A percentile compares a stretch with the other conserved stretches of the same genome.
Conservation (phyloP, 116 monocot species). For the Trichopus zeylanicus region DNA sequence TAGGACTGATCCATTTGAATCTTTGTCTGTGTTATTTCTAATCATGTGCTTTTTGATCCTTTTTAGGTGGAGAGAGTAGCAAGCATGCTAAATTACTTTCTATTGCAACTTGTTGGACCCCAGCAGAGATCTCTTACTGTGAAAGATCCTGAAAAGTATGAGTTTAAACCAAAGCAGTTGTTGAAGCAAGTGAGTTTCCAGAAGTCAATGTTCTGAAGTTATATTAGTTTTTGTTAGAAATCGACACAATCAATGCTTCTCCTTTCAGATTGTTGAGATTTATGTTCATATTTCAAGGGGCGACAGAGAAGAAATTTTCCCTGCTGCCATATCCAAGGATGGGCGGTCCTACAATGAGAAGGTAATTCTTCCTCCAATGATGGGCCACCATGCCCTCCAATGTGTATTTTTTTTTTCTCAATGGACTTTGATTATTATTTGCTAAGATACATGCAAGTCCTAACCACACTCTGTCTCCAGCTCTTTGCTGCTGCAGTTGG, state of each 20-base stretch:
- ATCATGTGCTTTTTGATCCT: too few species aligned
- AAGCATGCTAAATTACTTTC: conserved; percentile 97
- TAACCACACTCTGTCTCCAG: too few species aligned
- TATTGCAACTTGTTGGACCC: conserved; percentile 94
- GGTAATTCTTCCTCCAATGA: conserved; percentile 25
- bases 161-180: conserved; percentile 91
- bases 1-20: neutral
- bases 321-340: conserved; percentile 82
- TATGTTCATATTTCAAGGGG: conserved; percentile 95
- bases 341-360: conserved; percentile 87
- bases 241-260: neutral
- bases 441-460: too few species aligned
- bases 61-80: conserved; percentile 96
- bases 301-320: conserved; percentile 66
- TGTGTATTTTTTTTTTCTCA: too few species aligned
- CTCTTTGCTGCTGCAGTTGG: conserved; percentile 70
- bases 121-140: conserved; percentile 80
- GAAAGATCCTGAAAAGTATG: conserved; percentile 98
- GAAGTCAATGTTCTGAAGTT: too few species aligned
- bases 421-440: too few species aligned
- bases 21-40: neutral
- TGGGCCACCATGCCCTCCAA: neutral
- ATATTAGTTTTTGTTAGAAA: neutral
- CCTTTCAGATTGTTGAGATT: conserved; percentile 75
- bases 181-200: conserved; percentile 64